Percentiles rank a stretch among this genome's conserved stretches.
phyloP scores from a whole-genome alignment of 495 filamentous ascomycete species.

The Lasiosphaeria hispida region DNA sequence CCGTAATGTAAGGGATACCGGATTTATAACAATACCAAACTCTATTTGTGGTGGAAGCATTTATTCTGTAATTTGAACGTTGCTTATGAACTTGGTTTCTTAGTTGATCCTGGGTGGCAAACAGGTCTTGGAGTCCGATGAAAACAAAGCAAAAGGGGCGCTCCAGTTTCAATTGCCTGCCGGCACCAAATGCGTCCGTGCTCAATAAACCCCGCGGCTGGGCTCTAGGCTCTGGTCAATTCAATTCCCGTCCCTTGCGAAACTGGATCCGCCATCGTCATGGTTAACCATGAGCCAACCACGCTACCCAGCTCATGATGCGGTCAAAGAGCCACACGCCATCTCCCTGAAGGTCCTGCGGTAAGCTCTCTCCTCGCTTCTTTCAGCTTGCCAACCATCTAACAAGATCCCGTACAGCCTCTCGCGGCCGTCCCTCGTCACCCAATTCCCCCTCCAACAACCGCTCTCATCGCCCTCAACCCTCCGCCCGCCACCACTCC shows the following conservation, averaged over 20 bases:
- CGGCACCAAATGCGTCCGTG: background rate
- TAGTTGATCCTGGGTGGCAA: background rate
- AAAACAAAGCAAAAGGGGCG: no score
- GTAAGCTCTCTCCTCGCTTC: conserved; percentile 33
- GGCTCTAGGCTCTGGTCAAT: background rate
- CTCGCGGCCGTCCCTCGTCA: conserved; percentile 53
- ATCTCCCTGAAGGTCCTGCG: conserved; percentile 82
- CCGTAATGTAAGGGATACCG: no score
- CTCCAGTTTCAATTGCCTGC: conserved; percentile 1
- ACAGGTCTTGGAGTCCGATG: no score
- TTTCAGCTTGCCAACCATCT: background rate
- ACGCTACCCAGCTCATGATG: conserved; percentile 54
- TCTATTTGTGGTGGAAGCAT: no score
- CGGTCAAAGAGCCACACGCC: conserved; percentile 74
- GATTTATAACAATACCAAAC: no score
- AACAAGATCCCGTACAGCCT: conserved; percentile 34
- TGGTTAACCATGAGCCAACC: conserved; percentile 46
- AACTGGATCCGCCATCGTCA: conserved; percentile 6
- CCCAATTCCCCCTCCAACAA: conserved; percentile 46
- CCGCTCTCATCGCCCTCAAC: conserved; percentile 20
- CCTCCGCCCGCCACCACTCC: conserved; percentile 28
- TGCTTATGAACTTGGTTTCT: no score
- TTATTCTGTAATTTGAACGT: no score
- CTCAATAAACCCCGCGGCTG: background rate
- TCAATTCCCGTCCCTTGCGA: background rate